A percentile compares a stretch with the other conserved stretches of the same genome.
Evolutionary conservation across 2,329 filamentous ascomycete species (phyloP).

Genomic region (Alternaria dauci): DNA sequence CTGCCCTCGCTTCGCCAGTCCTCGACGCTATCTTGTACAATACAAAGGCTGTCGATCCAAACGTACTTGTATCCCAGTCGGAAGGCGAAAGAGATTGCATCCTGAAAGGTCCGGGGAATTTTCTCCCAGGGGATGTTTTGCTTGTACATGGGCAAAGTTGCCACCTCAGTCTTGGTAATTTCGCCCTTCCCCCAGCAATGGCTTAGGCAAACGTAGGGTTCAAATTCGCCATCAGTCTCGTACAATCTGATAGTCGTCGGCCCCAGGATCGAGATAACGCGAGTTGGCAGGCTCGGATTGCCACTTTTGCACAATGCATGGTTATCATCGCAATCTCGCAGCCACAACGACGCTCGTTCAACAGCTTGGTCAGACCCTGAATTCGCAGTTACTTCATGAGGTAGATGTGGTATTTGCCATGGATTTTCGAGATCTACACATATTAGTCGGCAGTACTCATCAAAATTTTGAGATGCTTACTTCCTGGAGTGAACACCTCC

Average conservation of each 20-base stretch:
- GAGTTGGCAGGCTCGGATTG: not conserved
- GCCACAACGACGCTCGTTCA: not conserved
- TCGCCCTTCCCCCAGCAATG: conserved; percentile 8
- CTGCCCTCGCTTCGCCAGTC: conserved; percentile 30
- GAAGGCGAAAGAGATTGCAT: conserved; percentile 18
- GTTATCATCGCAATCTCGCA: not conserved
- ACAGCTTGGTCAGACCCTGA: conserved; percentile 2
- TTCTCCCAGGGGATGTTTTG: conserved; percentile 10
- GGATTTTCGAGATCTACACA: not conserved
- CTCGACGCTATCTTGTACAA: conserved; percentile 22
- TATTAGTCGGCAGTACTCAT: not conserved
- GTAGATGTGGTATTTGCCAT: conserved; percentile 1
- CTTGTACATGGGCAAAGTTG: not conserved
- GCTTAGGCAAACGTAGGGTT: conserved; percentile 9
- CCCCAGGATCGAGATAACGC: conserved; percentile 4
- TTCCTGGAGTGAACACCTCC: not conserved
- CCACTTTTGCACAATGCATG: conserved; percentile 1
- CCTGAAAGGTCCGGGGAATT: conserved; percentile 21
- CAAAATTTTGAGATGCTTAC: not conserved
- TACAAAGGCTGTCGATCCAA: conserved; percentile 30
- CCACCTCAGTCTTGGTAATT: not conserved
- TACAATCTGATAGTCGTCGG: not conserved
- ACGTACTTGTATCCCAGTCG: conserved; percentile 23
- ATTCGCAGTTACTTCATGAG: not conserved
- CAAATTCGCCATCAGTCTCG: conserved; percentile 1